Conservation (phyloP, 2,329 filamentous ascomycete genomes). For the Monilinia laxa region DNA sequence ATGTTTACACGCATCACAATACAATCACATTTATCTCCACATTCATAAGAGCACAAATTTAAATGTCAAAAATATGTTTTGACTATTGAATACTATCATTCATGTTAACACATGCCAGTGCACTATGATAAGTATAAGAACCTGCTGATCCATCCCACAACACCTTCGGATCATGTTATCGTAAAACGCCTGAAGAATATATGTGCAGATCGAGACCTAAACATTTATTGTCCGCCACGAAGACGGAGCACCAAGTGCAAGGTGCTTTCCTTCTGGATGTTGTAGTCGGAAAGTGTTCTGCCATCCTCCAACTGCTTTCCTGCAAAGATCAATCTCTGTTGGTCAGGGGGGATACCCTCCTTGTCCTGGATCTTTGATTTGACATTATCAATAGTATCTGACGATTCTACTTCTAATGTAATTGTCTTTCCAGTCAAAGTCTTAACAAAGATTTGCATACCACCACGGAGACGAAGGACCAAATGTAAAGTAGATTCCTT, state of each 20-base stretch:
- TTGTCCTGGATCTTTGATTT: slow-evolving; percentile 72
- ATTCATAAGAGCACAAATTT: neutral
- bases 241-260: slow-evolving; percentile 70
- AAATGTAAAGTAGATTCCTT: slow-evolving; percentile 72
- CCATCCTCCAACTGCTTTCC: slow-evolving; percentile 74
- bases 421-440: slow-evolving; percentile 70
- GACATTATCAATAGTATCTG: slow-evolving; percentile 69
- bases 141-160: slow-evolving; percentile 14
- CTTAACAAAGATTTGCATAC: slow-evolving; percentile 75
- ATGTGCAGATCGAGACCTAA: slow-evolving; percentile 17
- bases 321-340: slow-evolving; percentile 69
- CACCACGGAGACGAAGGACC: slow-evolving; percentile 69
- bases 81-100: slow-evolving; percentile 23
- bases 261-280: slow-evolving; percentile 79
- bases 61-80: slow-evolving; percentile 23
- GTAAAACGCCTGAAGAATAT: slow-evolving; percentile 16
- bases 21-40: neutral
- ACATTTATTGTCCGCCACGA: slow-evolving; percentile 55
- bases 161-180: slow-evolving; percentile 18
- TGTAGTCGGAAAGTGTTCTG: slow-evolving; percentile 79
- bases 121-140: slow-evolving; percentile 9
- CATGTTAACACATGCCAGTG: slow-evolving; percentile 12
- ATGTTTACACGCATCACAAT: neutral
- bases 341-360: slow-evolving; percentile 69
- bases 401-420: slow-evolving; percentile 65